Percentiles rank a stretch among this genome's conserved stretches.
Conservation (phyloP, 495 filamentous ascomycete species). For the Mycothermus thermophilus region DNA sequence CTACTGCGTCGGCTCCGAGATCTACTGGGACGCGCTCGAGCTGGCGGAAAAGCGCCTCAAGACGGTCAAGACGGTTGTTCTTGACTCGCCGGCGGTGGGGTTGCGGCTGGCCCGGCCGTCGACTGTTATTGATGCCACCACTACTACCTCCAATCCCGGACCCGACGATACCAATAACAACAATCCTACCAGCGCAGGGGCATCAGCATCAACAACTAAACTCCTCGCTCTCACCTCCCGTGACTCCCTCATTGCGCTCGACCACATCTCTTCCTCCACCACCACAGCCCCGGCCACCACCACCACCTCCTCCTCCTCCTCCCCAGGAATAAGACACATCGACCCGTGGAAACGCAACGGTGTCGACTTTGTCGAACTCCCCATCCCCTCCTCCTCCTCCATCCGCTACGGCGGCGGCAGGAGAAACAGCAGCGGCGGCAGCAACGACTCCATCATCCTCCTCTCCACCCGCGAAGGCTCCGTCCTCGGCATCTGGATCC, state of each 20-base stretch:
- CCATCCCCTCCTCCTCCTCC: too few relatives aligned
- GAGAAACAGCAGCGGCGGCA: too few relatives aligned
- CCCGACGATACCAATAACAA: too few relatives aligned
- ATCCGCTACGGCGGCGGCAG: too few relatives aligned
- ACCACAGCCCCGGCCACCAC: background rate
- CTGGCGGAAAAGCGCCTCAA: slow-evolving; percentile 29
- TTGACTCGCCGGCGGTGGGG: slow-evolving; percentile 36
- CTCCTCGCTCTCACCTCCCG: slow-evolving; percentile 29
- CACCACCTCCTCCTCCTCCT: too few relatives aligned
- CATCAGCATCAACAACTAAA: slow-evolving; percentile 24
- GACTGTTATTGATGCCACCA: too few relatives aligned
- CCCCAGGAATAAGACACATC: slow-evolving; percentile 19
- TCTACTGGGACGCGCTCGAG: slow-evolving; percentile 37
- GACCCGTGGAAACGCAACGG: slow-evolving; percentile 25
- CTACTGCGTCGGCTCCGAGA: slow-evolving; percentile 25
- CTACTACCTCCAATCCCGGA: too few relatives aligned
- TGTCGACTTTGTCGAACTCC: slow-evolving; percentile 26
- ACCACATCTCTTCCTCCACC: slow-evolving; percentile 10
- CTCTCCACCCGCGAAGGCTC: too few relatives aligned
- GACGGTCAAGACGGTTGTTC: slow-evolving; percentile 18
- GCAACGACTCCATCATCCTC: too few relatives aligned
- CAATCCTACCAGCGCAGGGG: too few relatives aligned
- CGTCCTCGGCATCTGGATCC: too few relatives aligned
- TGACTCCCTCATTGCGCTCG: slow-evolving; percentile 35
- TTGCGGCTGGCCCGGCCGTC: too few relatives aligned